Evolutionary conservation across 2,329 filamentous ascomycete genomes (phyloP).

Genomic region (Amauroascus verrucosus): DNA sequence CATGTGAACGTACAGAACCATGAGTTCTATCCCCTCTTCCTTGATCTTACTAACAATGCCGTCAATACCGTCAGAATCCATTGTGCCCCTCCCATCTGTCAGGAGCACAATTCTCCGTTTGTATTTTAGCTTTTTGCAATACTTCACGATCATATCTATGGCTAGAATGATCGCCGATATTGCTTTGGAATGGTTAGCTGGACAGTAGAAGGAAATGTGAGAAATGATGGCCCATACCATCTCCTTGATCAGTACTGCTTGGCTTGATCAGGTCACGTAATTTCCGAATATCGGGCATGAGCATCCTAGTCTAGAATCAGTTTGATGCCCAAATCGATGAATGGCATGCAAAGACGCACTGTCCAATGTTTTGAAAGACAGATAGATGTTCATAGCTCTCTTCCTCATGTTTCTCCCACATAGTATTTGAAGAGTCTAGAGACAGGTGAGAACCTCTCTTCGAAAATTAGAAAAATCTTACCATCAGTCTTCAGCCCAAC

Average conservation of each 20-base stretch:
- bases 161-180: conserved; percentile 81
- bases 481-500: conserved; percentile 71
- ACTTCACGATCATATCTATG: conserved; percentile 69
- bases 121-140: conserved; percentile 74
- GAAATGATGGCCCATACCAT: conserved; percentile 43
- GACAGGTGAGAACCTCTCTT: conserved; percentile 10
- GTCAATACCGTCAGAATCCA: conserved; percentile 61
- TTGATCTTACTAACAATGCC: conserved; percentile 66
- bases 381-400: conserved; percentile 73
- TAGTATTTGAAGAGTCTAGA: conserved; percentile 55
- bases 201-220: background rate
- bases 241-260: conserved; percentile 59
- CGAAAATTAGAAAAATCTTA: conserved; percentile 19
- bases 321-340: background rate
- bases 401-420: conserved; percentile 44
- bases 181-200: conserved; percentile 28
- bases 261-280: conserved; percentile 56
- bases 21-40: conserved; percentile 63
- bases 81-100: conserved; percentile 65
- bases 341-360: conserved; percentile 45
- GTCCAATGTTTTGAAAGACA: conserved; percentile 54
- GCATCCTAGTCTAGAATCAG: conserved; percentile 33
- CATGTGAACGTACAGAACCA: conserved; percentile 55
- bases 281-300: conserved; percentile 58
- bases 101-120: conserved; percentile 71